Conservation (phyloP, 352 stramenopile genomes). For the Phytopythium vexans region DNA sequence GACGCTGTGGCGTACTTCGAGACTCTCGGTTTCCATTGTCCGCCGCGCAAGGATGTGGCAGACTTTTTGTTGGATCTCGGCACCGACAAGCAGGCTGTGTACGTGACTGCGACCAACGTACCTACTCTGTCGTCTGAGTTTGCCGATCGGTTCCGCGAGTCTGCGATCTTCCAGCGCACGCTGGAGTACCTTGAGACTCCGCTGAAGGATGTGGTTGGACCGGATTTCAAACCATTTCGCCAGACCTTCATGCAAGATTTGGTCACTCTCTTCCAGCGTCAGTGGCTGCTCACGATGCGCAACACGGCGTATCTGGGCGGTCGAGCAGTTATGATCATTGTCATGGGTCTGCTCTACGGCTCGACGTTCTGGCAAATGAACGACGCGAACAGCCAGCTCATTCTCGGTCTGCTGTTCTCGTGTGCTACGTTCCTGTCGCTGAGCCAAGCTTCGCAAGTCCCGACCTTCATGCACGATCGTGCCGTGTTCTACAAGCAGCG, state of each 20-base stretch:
- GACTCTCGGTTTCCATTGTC: conserved; percentile 39
- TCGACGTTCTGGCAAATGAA: conserved; percentile 66
- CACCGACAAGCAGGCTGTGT: conserved; percentile 21
- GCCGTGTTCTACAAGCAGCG: conserved; percentile 88
- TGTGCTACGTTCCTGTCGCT: conserved; percentile 84
- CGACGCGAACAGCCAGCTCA: conserved; percentile 44
- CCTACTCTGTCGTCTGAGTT: conserved; percentile 37
- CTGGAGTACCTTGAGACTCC: conserved; percentile 27
- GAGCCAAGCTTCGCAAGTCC: conserved; percentile 72
- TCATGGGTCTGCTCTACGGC: conserved; percentile 66
- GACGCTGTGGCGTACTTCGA: conserved; percentile 49
- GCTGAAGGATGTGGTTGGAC: conserved; percentile 21
- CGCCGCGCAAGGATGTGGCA: conserved; percentile 21
- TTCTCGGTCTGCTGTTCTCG: conserved; percentile 87
- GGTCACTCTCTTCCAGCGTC: conserved; percentile 34
- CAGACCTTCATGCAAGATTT: conserved; percentile 46
- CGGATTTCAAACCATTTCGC: conserved; percentile 29
- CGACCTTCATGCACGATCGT: conserved; percentile 71
- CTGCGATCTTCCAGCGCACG: conserved; percentile 44
- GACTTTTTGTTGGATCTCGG: conserved; percentile 34
- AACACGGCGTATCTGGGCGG: conserved; percentile 50
- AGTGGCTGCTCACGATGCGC: conserved; percentile 61
- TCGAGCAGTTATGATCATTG: conserved; percentile 46
- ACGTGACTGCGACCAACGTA: conserved; percentile 12
- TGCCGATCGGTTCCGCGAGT: conserved; percentile 37